Evolutionary conservation across 139 green algal genomes (phyloP), one percentile per base, ranked within the genome.

Genomic region (Monoraphidium neglectum): DNA sequence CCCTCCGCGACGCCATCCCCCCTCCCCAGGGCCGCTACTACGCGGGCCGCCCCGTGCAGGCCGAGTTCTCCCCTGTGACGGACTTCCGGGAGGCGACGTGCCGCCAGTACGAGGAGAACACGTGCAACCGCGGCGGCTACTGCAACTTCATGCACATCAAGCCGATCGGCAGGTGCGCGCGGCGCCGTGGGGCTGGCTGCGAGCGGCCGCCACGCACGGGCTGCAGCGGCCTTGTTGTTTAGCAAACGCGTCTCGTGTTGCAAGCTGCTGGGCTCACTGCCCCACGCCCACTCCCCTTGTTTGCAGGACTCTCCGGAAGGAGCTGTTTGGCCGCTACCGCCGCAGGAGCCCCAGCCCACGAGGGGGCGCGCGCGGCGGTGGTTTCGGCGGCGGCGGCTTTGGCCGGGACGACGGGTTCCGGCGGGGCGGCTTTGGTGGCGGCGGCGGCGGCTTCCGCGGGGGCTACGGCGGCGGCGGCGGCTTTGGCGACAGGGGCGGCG

Each of bases 141-240:
- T 99, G 96, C 89, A 99, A 99, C 85, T 99, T 99, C 88, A 98
- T 99, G 96, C 96, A 99, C 78, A 80, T 99, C 71, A 95, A 95
- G 77, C 95, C 94, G 37, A 97, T 99, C 77, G 86, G 83, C 82
- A 93, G 86, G 83, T 87, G 57, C 26, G 77, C 30, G 15, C 10
- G 26, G 33, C 68, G 8, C 33, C 53, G 51, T 24, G n/a, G 43
- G 21, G 28, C 0, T 18, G 30, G 21, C 16, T 74, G n/a, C 13
- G 12, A 46, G n/a, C 26, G 15, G 64, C 13, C 12, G 35, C 36
- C 64, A 16, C 12, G 64, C 12, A 10, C 23, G 36, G n/a, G n/a
- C 60, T 54, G 2, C 35, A 15, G 18, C 60, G 13, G 33, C 12
- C 36, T 71, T 49, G 24, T 15, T 71, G 13, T 63, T 61, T 12